Evolutionary conservation across 1,139 yeast species (phyloP).

Genomic region (Hansenula lynferdii): DNA sequence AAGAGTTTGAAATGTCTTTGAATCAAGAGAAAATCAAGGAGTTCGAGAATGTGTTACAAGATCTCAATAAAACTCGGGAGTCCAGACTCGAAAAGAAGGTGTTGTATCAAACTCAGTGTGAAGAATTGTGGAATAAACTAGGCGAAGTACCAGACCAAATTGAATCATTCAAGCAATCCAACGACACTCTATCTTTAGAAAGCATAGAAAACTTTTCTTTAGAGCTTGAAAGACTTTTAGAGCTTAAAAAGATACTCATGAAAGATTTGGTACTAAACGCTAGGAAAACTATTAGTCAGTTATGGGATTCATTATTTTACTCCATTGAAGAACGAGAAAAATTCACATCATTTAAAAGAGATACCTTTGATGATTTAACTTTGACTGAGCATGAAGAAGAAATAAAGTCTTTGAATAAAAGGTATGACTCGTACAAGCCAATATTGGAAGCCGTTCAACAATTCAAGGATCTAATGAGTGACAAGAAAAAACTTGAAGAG

Average conservation of each 20-base stretch:
- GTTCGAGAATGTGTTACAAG: constrained; percentile 16
- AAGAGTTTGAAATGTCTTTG: too few relatives aligned
- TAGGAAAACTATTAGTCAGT: constrained; percentile 47
- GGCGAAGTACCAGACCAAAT: constrained; percentile 36
- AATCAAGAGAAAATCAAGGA: background rate
- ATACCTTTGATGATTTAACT: constrained; percentile 44
- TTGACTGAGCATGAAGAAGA: constrained; percentile 61
- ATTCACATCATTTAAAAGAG: constrained; percentile 29
- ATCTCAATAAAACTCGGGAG: constrained; percentile 11
- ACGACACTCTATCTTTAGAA: constrained; percentile 26
- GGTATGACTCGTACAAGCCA: constrained; percentile 48
- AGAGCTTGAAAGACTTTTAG: constrained; percentile 55
- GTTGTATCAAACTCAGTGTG: constrained; percentile 30
- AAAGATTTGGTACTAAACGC: constrained; percentile 64
- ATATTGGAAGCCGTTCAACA: constrained; percentile 51
- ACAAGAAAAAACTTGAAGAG: constrained; percentile 58
- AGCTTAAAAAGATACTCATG: constrained; percentile 57
- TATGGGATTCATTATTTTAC: constrained; percentile 62
- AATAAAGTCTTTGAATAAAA: constrained; percentile 43
- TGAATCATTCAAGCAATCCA: constrained; percentile 32
- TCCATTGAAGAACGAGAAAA: constrained; percentile 39
- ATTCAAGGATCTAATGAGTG: constrained; percentile 51
- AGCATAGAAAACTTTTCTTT: constrained; percentile 29
- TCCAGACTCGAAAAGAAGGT: constrained; percentile 20
- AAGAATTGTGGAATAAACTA: constrained; percentile 45